Percentiles rank a stretch among this genome's conserved stretches.
These are phyloP conservation scores for Hygrocybe coccinea DNA, from an alignment of 768 basidiomycete genomes.

Conservation along the genomic window DNA sequence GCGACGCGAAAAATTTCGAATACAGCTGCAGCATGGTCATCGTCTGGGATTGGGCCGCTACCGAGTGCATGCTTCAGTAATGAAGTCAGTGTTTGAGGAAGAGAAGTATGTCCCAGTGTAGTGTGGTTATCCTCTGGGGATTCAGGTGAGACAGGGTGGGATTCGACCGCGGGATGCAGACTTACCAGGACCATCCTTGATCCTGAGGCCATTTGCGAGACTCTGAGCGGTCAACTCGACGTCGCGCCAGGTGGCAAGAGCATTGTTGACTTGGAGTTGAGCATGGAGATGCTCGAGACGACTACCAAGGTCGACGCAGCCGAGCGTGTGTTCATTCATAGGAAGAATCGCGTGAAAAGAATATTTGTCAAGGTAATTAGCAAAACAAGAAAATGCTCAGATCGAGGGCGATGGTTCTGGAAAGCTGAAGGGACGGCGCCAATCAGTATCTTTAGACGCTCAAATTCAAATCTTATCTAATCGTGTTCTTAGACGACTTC, in stretches of 20 bases:
- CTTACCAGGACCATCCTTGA: slow-evolving; percentile 50
- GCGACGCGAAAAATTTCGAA: slow-evolving; percentile 72
- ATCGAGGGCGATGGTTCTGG: too few relatives aligned
- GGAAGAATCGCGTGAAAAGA: too few relatives aligned
- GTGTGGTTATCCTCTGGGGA: slow-evolving; percentile 67
- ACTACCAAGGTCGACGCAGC: background rate
- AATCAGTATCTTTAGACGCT: too few relatives aligned
- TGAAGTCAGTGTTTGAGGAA: slow-evolving; percentile 61
- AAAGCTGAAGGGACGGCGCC: too few relatives aligned
- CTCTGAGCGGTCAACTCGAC: slow-evolving; percentile 49
- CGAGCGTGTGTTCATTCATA: background rate
- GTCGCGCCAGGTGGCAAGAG: slow-evolving; percentile 43
- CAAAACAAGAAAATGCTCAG: too few relatives aligned
- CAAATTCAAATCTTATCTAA: too few relatives aligned
- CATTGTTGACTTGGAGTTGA: slow-evolving; percentile 26
- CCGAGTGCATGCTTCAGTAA: slow-evolving; percentile 54
- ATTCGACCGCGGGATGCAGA: slow-evolving; percentile 3
- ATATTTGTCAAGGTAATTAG: too few relatives aligned
- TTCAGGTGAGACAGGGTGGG: slow-evolving; percentile 11
- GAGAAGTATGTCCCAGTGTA: slow-evolving; percentile 54
- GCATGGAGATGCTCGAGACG: slow-evolving; percentile 33
- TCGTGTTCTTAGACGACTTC: too few relatives aligned
- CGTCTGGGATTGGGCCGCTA: slow-evolving; percentile 42
- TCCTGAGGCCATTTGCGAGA: slow-evolving; percentile 60
- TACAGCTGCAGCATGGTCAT: slow-evolving; percentile 45